These are phyloP conservation scores for Penicillium sp. DNA, from an alignment of 2,329 filamentous ascomycete genomes.

Conservation along the genomic window DNA sequence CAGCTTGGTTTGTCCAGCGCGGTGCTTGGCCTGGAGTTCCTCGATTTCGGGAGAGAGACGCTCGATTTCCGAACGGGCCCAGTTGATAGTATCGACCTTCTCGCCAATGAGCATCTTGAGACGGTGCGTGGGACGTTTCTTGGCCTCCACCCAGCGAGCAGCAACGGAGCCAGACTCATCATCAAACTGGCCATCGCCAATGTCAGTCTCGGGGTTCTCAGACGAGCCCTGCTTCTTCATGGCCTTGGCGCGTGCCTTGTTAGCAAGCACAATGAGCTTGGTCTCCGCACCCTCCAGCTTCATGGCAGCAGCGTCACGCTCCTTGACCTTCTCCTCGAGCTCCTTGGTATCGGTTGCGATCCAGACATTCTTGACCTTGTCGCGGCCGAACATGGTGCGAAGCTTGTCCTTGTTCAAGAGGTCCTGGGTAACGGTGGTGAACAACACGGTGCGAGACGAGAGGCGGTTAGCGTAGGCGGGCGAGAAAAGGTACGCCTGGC, in stretches of 20 bases:
- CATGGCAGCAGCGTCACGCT: constrained; percentile 75
- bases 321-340: constrained; percentile 75
- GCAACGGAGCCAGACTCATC: constrained; percentile 69
- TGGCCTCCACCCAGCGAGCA: constrained; percentile 69
- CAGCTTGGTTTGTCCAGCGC: constrained; percentile 61
- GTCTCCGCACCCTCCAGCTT: constrained; percentile 85
- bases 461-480: constrained; percentile 80
- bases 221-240: constrained; percentile 56
- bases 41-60: constrained; percentile 71
- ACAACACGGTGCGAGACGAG: constrained; percentile 85
- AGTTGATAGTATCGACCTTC: constrained; percentile 93
- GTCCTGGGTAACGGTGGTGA: constrained; percentile 75
- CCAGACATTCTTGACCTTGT: constrained; percentile 80
- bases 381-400: constrained; percentile 72
- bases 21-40: constrained; percentile 65
- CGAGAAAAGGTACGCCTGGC: constrained; percentile 86
- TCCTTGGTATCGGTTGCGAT: constrained; percentile 73
- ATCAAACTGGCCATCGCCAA: constrained; percentile 54
- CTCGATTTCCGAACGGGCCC: constrained; percentile 75
- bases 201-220: constrained; percentile 37
- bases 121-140: constrained; percentile 74
- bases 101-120: constrained; percentile 71
- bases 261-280: constrained; percentile 75
- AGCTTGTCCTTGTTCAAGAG: constrained; percentile 77
- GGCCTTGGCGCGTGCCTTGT: constrained; percentile 66